Evolutionary conservation across 495 filamentous ascomycete genomes (phyloP), one percentile per base, ranked within the genome.

Genomic region (Penicillium pancosmium): DNA sequence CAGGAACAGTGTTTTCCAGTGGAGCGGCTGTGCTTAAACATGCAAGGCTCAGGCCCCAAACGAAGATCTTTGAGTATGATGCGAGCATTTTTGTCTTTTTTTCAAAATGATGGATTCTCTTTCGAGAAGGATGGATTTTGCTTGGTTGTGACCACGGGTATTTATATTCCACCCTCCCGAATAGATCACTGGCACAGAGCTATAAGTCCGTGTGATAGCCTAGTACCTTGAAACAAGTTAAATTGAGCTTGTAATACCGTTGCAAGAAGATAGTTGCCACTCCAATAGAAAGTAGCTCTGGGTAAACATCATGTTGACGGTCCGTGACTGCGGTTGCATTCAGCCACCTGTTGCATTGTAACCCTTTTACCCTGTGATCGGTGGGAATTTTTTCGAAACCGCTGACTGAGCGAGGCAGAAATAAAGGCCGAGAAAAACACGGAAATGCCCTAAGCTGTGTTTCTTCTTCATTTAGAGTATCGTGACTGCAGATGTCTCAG

Each of bases 1-100:
- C 12, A 15, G 46, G 46, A 27, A 48, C 40, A 8, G 27, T 31
- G 31, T 36, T 46, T 5, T 64, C 44, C 11, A 64, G 36, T 3
- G 60, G 50, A 2, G 54, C 50, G 13, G 68, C 55, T 4, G 63
- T 12, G 2, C 35, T 61, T 23, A 66, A 23, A 34, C 54, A 57
- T 3, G 54, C 50, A 15, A 70, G 18, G 15, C 65, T 60, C 43
- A 70, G 25, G 15, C 57, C 55, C 19, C 46, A 62, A 5, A 65
- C 2, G 25, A 66, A 4, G 33, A 50, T 49, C 27, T 15, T 44
- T 31, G 55, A 48, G 38, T 16, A 57, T 15, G 38, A 27, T n/a
- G 33, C 49, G 40, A 56, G 51, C 68, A 70, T 68, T 44, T 16
- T 16, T 5, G 15, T 44, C 5, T 8, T 31, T 31, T 18, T 15